phyloP scores from a whole-genome alignment of 2,329 filamentous ascomycete genomes.

The Fusarium musae region DNA sequence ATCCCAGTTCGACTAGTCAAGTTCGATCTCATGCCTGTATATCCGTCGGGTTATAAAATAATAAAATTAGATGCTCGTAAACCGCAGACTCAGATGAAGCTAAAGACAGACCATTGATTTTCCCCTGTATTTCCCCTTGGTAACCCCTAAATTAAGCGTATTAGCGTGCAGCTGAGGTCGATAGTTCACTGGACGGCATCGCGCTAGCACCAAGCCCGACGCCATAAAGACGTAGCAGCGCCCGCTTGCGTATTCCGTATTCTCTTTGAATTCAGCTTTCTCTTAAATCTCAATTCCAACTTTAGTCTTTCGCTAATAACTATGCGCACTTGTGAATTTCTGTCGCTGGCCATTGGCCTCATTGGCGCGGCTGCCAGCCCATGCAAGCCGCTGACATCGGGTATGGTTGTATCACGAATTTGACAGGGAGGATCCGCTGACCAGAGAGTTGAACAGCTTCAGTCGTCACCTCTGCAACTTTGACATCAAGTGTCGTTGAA shows the following conservation, averaged over 20 bases:
- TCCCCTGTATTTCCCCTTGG: not conserved
- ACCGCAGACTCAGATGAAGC: fast-evolving
- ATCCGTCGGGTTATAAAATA: not conserved
- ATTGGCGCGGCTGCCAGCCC: not conserved
- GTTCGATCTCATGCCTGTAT: not conserved
- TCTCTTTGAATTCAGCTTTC: not conserved
- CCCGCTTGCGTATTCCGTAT: not conserved
- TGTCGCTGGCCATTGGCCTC: not conserved
- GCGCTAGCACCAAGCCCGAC: not conserved
- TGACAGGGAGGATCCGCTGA: too few species aligned
- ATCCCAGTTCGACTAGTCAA: not conserved
- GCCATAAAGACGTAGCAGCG: not conserved
- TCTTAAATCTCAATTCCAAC: not conserved
- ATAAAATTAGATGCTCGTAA: not conserved
- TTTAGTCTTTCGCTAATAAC: not conserved
- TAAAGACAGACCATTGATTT: not conserved
- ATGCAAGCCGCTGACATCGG: not conserved
- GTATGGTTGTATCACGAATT: not conserved
- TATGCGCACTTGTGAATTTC: not conserved
- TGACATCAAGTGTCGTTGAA: not conserved
- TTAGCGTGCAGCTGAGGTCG: not conserved
- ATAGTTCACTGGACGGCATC: not conserved
- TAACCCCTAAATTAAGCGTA: fast-evolving
- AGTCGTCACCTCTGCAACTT: fast-evolving
- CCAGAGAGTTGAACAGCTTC: not conserved